Evolutionary conservation across 2,329 filamentous ascomycete genomes (phyloP).

Genomic region (Myotisia sp.): DNA sequence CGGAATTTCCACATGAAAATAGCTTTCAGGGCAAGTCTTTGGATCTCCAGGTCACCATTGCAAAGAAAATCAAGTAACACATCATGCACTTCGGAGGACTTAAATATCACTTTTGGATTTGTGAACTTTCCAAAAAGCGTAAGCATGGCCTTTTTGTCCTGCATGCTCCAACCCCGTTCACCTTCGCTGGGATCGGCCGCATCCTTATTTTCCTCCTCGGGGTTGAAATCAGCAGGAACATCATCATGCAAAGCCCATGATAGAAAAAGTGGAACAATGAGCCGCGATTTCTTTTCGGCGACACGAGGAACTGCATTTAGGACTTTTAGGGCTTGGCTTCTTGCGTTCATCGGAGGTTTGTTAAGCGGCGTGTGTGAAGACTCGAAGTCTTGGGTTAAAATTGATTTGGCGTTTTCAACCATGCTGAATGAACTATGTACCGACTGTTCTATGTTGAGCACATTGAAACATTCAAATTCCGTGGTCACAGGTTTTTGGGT

Average conservation of each 20-base stretch:
- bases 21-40: conserved; percentile 69
- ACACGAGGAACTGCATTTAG: conserved; percentile 58
- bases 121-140: conserved; percentile 68
- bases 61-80: conserved; percentile 61
- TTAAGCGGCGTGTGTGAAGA: conserved; percentile 38
- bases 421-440: conserved; percentile 40
- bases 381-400: conserved; percentile 51
- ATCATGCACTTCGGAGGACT: conserved; percentile 58
- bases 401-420: conserved; percentile 40
- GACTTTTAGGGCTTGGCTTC: conserved; percentile 66
- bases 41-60: conserved; percentile 82
- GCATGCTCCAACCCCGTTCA: conserved; percentile 28
- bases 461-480: conserved; percentile 71
- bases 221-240: conserved; percentile 21
- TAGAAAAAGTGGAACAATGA: conserved; percentile 72
- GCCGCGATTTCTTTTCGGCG: conserved; percentile 73
- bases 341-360: conserved; percentile 36
- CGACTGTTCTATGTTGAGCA: conserved; percentile 44
- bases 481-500: conserved; percentile 13
- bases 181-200: conserved; percentile 14
- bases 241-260: conserved; percentile 55
- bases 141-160: conserved; percentile 71
- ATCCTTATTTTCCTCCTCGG: conserved; percentile 18
- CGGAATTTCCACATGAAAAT: conserved; percentile 80
- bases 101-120: conserved; percentile 75